Base-by-base conservation (phyloP, 1,284 basidiomycete genomes). In the Chalciporus sp. region DNA sequence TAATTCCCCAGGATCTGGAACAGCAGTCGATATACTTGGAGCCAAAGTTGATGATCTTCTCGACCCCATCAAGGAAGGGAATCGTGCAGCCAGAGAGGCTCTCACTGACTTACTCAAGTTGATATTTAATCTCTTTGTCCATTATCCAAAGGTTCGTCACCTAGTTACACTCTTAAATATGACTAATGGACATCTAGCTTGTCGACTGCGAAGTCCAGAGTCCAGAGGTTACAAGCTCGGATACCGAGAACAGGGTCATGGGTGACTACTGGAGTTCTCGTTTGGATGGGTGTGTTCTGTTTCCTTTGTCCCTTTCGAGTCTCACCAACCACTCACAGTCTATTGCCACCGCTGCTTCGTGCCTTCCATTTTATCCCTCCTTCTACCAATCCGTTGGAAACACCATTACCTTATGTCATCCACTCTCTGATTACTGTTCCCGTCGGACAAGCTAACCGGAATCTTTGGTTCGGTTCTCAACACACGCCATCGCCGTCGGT, bases 21-120 rank as follows among this genome's bases (percentile, higher is more conserved):
- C 77, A 20, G 75, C 87, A 40, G 71, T 86, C 37, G 85, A 88
- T 31, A 79, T 86, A 49, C 77, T 92, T 23, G 74, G 70, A 12
- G 55, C 70, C 14, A 87, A 88, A 59, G 72, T 90, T 16, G 88
- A 89, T 55, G 66, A 77, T 20, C 73, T 89, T 29, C 71, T 76
- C 2, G 70, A 65, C 35, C 72, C 70, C 42, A 74, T 88, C 46
- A 60, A 61, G 29, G 62, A 76, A 83, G 42, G 88, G 85, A 60
- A 64, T 73, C n/a, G 69, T 81, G 39, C 71, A 73, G 8, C 78
- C 56, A 82, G 84, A 72, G 89, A 92, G 56, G 88, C 89, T 4
- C 81, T 86, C 78, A 80, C 81, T 2, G 90, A 93, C 68, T 66
- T 90, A 39, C 78, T 93, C 53, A 93, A 93, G 64, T 77, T 92